Percentiles rank a stretch among this genome's conserved stretches.
Evolutionary conservation across 2,329 filamentous ascomycete genomes (phyloP).

Genomic region (Chrysoporthe cubensis): DNA sequence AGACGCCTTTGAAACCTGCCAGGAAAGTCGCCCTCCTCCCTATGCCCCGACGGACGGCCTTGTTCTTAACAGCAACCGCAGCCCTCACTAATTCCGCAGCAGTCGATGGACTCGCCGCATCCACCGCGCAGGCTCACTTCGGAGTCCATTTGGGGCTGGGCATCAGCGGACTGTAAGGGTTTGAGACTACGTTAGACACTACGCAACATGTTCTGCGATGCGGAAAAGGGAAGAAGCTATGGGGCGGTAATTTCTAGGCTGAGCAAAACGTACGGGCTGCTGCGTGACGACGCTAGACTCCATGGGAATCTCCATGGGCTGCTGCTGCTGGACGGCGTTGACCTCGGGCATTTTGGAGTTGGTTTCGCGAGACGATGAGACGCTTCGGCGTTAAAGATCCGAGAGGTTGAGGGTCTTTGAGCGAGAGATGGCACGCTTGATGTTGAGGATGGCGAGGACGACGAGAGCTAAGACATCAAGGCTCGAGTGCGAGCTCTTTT

Average conservation of each 20-base stretch:
- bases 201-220: background rate
- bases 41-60: background rate
- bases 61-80: constrained; percentile 18
- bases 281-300: constrained; percentile 36
- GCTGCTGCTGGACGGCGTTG: constrained; percentile 33
- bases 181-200: background rate
- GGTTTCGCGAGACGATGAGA: background rate
- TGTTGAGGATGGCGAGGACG: background rate
- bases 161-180: background rate
- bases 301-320: constrained; percentile 36
- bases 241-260: background rate
- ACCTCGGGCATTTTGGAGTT: constrained; percentile 36
- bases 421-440: background rate
- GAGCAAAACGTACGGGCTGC: constrained; percentile 37
- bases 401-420: background rate
- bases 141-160: constrained; percentile 18
- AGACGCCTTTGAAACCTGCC: too few relatives aligned
- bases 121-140: constrained; percentile 26
- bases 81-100: constrained; percentile 26
- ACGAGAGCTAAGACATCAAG: background rate
- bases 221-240: background rate
- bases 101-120: constrained; percentile 26
- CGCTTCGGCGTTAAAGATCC: background rate
- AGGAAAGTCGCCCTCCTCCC: background rate
- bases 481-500: background rate